These are phyloP conservation scores for Hymenoscyphus albidus DNA, from an alignment of 2,329 filamentous ascomycete genomes.

Conservation along the genomic window DNA sequence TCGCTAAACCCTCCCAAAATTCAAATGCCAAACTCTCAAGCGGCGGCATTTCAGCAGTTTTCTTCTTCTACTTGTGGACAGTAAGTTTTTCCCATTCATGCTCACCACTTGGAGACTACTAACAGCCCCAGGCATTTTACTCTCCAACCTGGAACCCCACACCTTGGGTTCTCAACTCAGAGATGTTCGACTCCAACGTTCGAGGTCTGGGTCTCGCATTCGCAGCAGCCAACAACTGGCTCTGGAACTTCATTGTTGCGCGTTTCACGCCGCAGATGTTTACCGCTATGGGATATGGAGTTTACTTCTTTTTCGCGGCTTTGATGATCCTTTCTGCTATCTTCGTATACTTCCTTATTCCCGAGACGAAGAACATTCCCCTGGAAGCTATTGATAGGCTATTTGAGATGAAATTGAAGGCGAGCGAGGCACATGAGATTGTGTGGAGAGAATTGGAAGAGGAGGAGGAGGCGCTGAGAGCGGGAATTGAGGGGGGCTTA, in stretches of 20 bases:
- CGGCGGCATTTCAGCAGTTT: constrained; percentile 56
- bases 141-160: constrained; percentile 70
- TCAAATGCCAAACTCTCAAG: constrained; percentile 25
- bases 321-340: constrained; percentile 55
- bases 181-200: constrained; percentile 71
- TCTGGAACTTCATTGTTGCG: constrained; percentile 62
- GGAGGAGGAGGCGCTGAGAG: constrained; percentile 27
- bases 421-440: constrained; percentile 26
- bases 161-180: constrained; percentile 71
- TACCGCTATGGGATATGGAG: constrained; percentile 54
- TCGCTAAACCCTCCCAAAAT: constrained; percentile 41
- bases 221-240: constrained; percentile 69
- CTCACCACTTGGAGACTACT: not conserved
- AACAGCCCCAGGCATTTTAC: constrained; percentile 50
- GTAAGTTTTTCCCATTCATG: not conserved
- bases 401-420: constrained; percentile 41
- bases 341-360: constrained; percentile 60
- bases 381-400: constrained; percentile 63
- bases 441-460: constrained; percentile 28
- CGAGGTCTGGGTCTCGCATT: constrained; percentile 68
- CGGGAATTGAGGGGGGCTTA: constrained; percentile 20
- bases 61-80: constrained; percentile 74
- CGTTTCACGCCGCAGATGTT: constrained; percentile 67
- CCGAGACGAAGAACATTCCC: constrained; percentile 63
- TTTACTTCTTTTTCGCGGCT: constrained; percentile 66